These are phyloP conservation scores for Selaginella tamariscina DNA, from an alignment of 75 land plant genomes.

Conservation along the genomic window DNA sequence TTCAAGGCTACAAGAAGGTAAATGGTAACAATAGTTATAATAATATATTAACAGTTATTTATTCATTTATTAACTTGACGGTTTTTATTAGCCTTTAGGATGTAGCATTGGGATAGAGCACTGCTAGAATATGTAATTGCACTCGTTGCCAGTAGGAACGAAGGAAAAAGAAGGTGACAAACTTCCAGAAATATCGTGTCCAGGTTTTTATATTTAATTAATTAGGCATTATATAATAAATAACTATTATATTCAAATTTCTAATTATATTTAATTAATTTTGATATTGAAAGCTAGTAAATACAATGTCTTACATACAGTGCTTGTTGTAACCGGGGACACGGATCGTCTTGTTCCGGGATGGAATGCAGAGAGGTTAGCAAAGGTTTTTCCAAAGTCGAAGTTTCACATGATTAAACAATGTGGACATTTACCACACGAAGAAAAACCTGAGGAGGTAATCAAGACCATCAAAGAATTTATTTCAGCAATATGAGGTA, in stretches of 20 bases:
- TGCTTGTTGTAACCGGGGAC: constrained; percentile 79
- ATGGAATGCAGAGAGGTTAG: constrained; percentile 72
- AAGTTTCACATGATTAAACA: constrained; percentile 41
- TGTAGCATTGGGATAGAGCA: constrained; percentile 74
- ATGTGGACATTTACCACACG: constrained; percentile 93
- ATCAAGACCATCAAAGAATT: constrained; percentile 39
- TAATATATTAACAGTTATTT: no score
- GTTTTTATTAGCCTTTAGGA: constrained; percentile 52
- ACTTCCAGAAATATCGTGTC: constrained; percentile 62
- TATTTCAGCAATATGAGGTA: constrained; percentile 20
- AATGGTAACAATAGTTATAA: not conserved
- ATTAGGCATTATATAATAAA: no score
- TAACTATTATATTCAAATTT: no score
- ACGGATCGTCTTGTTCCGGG: constrained; percentile 75
- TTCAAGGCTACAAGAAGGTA: constrained; percentile 90
- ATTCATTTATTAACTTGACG: not conserved
- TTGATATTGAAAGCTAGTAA: no score
- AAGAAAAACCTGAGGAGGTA: constrained; percentile 70
- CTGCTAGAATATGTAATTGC: constrained; percentile 59
- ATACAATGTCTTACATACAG: no score
- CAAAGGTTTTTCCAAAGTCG: constrained; percentile 57
- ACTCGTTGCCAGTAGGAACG: constrained; percentile 31
- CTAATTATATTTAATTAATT: no score
- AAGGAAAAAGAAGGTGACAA: constrained; percentile 27
- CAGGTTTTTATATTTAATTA: constrained; percentile 41